These are phyloP conservation scores for Gracilaria gracilis DNA, from an alignment of 23 red algal species.

Conservation along the genomic window DNA sequence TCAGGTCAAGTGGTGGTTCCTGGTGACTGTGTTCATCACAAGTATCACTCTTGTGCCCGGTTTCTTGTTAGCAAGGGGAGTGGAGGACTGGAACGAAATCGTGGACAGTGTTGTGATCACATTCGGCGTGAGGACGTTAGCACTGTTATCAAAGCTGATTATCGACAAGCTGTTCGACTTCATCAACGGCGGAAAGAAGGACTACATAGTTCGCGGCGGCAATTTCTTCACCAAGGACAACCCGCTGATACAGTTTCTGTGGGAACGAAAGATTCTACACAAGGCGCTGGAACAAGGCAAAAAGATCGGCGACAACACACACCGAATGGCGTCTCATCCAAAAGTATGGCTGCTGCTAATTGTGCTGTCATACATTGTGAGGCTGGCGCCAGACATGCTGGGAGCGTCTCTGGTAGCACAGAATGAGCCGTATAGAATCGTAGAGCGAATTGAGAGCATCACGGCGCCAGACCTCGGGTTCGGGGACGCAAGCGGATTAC, in stretches of 20 bases:
- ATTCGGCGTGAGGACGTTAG: neutral
- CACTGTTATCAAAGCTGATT: constrained; percentile 13
- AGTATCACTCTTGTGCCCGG: neutral
- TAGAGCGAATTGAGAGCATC: neutral
- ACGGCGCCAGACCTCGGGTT: constrained; percentile 5
- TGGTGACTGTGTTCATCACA: neutral
- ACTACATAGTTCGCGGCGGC: neutral
- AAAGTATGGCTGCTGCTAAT: neutral
- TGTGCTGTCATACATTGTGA: neutral
- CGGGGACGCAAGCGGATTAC: neutral
- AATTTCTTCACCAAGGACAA: constrained; percentile 19
- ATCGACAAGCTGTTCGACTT: constrained; percentile 7
- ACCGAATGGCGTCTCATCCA: neutral
- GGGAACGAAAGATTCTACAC: neutral
- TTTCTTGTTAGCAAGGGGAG: neutral
- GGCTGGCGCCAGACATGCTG: constrained; percentile 5
- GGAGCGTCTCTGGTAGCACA: constrained; percentile 21
- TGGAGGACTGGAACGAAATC: constrained; percentile 8
- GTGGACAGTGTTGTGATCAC: neutral
- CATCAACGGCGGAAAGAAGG: neutral
- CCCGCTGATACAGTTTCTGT: neutral
- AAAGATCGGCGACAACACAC: neutral
- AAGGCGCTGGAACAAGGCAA: neutral
- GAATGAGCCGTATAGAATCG: neutral
- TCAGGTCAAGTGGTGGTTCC: constrained; percentile 12